A percentile compares a stretch with the other conserved stretches of the same genome.
phyloP scores from a whole-genome alignment of 768 basidiomycete genomes.

The Mycena floridula region DNA sequence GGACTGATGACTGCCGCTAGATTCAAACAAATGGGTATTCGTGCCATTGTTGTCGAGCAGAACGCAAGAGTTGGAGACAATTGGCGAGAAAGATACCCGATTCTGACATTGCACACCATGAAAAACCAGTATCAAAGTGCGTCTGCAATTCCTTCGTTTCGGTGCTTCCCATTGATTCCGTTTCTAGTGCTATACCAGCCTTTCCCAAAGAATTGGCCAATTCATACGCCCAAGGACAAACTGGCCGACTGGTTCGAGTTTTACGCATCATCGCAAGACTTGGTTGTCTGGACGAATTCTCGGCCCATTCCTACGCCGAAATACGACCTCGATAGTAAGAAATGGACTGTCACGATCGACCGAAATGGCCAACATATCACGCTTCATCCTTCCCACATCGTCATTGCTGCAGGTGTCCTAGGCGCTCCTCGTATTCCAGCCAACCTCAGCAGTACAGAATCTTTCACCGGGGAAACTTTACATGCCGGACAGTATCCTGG shows the following conservation, averaged over 20 bases:
- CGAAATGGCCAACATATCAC: conserved; percentile 20
- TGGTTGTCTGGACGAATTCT: conserved; percentile 36
- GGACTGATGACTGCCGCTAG: no score
- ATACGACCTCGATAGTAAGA: conserved; percentile 23
- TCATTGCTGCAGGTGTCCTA: conserved; percentile 30
- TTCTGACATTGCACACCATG: conserved; percentile 45
- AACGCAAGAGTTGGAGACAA: conserved; percentile 50
- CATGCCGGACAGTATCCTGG: conserved; percentile 27
- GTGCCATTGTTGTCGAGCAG: conserved; percentile 51
- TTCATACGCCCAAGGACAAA: conserved; percentile 34
- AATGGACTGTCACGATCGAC: conserved; percentile 29
- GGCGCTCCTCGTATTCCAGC: conserved; percentile 28
- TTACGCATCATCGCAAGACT: conserved; percentile 32
- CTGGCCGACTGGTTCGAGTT: conserved; percentile 38
- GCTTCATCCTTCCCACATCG: conserved; percentile 31
- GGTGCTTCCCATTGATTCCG: not conserved
- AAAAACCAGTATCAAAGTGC: conserved; percentile 8
- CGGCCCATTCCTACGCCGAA: conserved; percentile 21
- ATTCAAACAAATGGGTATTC: no score
- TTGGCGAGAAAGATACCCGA: conserved; percentile 57
- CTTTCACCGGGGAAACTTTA: conserved; percentile 25
- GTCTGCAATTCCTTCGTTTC: no score
- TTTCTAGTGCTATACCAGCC: conserved; percentile 33
- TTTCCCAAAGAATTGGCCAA: conserved; percentile 33
- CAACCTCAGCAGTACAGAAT: conserved; percentile 12